phyloP scores from a whole-genome alignment of 768 basidiomycete species.

The Tulasnella sp. region DNA sequence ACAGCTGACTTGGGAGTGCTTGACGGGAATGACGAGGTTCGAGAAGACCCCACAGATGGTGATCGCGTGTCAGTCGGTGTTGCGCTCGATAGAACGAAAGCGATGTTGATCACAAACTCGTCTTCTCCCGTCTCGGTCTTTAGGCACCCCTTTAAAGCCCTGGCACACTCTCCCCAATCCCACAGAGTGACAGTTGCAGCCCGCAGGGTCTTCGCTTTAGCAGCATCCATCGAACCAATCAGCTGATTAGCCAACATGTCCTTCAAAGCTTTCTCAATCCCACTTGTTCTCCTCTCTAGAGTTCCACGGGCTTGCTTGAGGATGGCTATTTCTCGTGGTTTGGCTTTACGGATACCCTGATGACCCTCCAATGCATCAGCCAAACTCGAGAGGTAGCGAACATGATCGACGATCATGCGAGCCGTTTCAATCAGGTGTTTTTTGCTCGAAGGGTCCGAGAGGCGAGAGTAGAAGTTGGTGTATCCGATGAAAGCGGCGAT shows the following conservation, averaged over 20 bases:
- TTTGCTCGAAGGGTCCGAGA: conserved; percentile 87
- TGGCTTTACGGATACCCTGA: conserved; percentile 52
- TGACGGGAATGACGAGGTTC: no score
- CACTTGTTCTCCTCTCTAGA: conserved; percentile 76
- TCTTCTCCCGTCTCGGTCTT: conserved; percentile 57
- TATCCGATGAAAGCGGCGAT: conserved; percentile 98
- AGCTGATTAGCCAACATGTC: conserved; percentile 54
- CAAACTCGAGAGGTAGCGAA: conserved; percentile 83
- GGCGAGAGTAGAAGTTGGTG: conserved; percentile 85
- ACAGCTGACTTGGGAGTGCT: no score
- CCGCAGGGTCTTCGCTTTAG: conserved; percentile 69
- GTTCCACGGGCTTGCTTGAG: conserved; percentile 71
- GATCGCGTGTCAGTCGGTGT: background rate
- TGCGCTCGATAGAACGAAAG: conserved; percentile 37
- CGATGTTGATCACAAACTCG: conserved; percentile 63
- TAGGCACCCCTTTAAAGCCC: conserved; percentile 78
- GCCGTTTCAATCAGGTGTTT: conserved; percentile 93
- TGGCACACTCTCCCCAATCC: conserved; percentile 82
- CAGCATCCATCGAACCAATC: conserved; percentile 64
- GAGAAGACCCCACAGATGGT: no score
- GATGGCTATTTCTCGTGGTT: conserved; percentile 53
- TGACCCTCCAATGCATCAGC: conserved; percentile 84
- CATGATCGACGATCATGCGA: conserved; percentile 87
- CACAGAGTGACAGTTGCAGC: conserved; percentile 86
- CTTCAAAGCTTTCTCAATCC: conserved; percentile 84